Percentiles rank a stretch among this genome's conserved stretches.
Evolutionary conservation across 1,139 yeast genomes (phyloP).

Genomic region (Keqinozyma sinolaborantium): DNA sequence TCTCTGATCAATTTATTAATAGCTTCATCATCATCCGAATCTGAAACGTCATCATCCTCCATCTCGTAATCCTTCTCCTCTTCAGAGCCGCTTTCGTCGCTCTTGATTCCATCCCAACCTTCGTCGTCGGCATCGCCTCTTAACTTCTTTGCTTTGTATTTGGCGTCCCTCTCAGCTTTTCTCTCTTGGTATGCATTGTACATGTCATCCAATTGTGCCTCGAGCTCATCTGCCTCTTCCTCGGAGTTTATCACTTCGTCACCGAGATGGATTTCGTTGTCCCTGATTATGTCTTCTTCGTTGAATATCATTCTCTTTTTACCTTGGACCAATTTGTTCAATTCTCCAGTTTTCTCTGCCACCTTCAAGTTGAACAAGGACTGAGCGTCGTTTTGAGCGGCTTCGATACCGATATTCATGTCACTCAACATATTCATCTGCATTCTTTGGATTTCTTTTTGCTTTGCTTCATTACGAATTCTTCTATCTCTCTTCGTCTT

Average conservation of each 20-base stretch:
- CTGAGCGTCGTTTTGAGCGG: constrained; percentile 78
- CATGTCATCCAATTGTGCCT: constrained; percentile 79
- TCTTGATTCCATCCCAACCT: constrained; percentile 83
- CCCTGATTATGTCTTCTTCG: constrained; percentile 51
- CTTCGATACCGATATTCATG: constrained; percentile 90
- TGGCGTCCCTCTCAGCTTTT: constrained; percentile 76
- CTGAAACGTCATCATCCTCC: constrained; percentile 41
- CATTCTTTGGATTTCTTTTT: constrained; percentile 85
- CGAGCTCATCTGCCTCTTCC: constrained; percentile 68
- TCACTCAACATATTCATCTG: constrained; percentile 97
- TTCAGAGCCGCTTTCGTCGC: constrained; percentile 35
- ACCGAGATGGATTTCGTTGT: constrained; percentile 49
- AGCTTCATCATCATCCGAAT: constrained; percentile 73
- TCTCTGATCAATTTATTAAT: constrained; percentile 60
- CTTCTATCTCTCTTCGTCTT: constrained; percentile 77
- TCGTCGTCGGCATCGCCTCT: constrained; percentile 80
- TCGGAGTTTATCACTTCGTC: constrained; percentile 41
- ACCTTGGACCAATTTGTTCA: constrained; percentile 73
- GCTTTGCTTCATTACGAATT: constrained; percentile 75
- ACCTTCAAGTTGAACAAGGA: constrained; percentile 75
- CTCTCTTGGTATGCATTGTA: constrained; percentile 70
- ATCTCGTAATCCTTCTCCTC: constrained; percentile 43
- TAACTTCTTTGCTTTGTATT: constrained; percentile 71
- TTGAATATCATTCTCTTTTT: constrained; percentile 73
- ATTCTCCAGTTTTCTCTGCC: constrained; percentile 83